Conservation (phyloP, 768 basidiomycete species). For the Panus rudis region DNA sequence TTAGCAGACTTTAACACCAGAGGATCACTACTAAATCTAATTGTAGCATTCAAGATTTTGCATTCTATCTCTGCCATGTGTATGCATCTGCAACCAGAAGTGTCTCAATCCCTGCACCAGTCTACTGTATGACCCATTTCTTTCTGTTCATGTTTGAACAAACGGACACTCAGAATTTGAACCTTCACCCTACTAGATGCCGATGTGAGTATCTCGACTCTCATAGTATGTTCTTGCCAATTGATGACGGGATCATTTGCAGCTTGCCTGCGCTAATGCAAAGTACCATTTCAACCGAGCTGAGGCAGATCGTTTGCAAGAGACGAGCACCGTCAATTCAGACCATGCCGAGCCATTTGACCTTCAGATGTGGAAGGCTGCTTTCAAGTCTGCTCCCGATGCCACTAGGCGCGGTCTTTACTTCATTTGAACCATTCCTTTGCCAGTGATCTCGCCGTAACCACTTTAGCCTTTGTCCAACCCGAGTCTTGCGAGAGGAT, state of each 20-base stretch:
- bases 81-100: slow-evolving; percentile 50
- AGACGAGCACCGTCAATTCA: too few relatives aligned
- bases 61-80: slow-evolving; percentile 44
- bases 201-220: slow-evolving; percentile 33
- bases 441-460: too few relatives aligned
- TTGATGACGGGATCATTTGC: slow-evolving; percentile 7
- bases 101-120: slow-evolving; percentile 53
- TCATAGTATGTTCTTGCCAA: not conserved
- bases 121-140: slow-evolving; percentile 49
- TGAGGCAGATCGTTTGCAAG: too few relatives aligned
- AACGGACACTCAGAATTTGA: not conserved
- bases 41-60: slow-evolving; percentile 38
- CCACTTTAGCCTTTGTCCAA: too few relatives aligned
- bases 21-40: not conserved
- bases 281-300: slow-evolving; percentile 48
- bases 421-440: too few relatives aligned
- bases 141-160: not conserved
- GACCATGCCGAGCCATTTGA: too few relatives aligned
- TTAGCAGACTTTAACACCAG: not conserved
- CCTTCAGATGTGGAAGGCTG: too few relatives aligned
- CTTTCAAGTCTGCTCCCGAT: too few relatives aligned
- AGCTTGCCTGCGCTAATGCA: slow-evolving; percentile 52
- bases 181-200: slow-evolving; percentile 35
- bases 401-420: too few relatives aligned
- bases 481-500: too few relatives aligned